Conservation (phyloP, 768 basidiomycete genomes). For the Lactifluus pinguis region DNA sequence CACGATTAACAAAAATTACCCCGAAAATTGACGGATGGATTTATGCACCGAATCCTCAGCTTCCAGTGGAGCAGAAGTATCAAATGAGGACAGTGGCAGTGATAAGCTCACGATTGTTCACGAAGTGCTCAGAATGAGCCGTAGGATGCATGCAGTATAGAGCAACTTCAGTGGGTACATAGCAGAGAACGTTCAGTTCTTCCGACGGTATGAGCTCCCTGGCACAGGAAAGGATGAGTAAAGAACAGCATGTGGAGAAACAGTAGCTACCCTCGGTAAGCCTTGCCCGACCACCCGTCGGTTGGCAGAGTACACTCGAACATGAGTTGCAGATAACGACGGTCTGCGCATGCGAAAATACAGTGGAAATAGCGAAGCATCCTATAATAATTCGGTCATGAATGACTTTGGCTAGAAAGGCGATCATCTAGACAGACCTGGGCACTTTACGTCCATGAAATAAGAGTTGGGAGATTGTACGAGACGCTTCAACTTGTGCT, state of each 20-base stretch:
- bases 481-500: conserved; percentile 99
- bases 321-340: conserved; percentile 92
- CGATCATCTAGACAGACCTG: conserved; percentile 46
- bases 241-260: conserved; percentile 1
- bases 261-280: conserved; percentile 83
- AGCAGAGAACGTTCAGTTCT: conserved; percentile 48
- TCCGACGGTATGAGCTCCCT: conserved; percentile 98
- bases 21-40: background rate
- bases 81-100: background rate
- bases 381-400: conserved; percentile 36
- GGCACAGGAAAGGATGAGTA: conserved; percentile 17
- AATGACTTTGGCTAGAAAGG: background rate
- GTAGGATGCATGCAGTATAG: conserved; percentile 27
- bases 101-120: background rate
- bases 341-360: conserved; percentile 99
- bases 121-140: conserved; percentile 52
- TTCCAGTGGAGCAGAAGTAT: background rate
- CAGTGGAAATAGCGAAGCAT: conserved; percentile 91
- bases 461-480: conserved; percentile 98
- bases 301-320: conserved; percentile 92
- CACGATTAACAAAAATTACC: background rate
- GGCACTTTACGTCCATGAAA: conserved; percentile 99
- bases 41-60: background rate
- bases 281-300: conserved; percentile 95
- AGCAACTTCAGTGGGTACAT: conserved; percentile 21